Percentiles rank a stretch among this genome's conserved stretches.
These are phyloP conservation scores for Neocallimastix lanati DNA, from an alignment of 192 early-diverging fungal species.

Conservation along the genomic window DNA sequence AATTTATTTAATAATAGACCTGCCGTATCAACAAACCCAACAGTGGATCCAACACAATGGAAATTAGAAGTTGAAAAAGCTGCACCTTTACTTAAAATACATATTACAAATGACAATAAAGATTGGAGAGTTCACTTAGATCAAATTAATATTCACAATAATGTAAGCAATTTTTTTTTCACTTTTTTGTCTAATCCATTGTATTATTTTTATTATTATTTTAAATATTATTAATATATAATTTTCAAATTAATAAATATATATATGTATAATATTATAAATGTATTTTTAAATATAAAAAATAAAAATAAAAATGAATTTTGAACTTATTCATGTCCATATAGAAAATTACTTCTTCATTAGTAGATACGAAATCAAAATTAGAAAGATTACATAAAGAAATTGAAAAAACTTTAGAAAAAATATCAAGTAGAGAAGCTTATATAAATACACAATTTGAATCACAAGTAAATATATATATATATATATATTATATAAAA, in stretches of 20 bases:
- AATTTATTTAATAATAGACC: too few relatives aligned
- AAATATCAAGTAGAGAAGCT: constrained; percentile 32
- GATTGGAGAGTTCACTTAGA: constrained; percentile 41
- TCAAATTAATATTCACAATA: constrained; percentile 23
- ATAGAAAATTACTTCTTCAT: constrained; percentile 17
- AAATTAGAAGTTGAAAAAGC: constrained; percentile 36
- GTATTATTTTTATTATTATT: too few relatives aligned
- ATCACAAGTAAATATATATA: constrained; percentile 20
- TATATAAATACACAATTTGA: constrained; percentile 46
- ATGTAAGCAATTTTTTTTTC: too few relatives aligned
- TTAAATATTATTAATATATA: too few relatives aligned
- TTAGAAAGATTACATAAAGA: constrained; percentile 20
- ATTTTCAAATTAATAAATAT: too few relatives aligned
- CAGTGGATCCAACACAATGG: constrained; percentile 29
- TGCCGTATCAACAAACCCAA: constrained; percentile 6
- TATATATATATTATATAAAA: too few relatives aligned
- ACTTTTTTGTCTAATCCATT: too few relatives aligned
- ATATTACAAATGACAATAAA: constrained; percentile 37
- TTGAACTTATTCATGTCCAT: too few relatives aligned
- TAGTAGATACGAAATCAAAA: constrained; percentile 15
- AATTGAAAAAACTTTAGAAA: constrained; percentile 31
- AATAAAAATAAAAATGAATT: too few relatives aligned
- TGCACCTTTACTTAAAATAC: constrained; percentile 23
- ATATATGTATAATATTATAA: too few relatives aligned
- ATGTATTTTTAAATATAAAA: too few relatives aligned